These are phyloP conservation scores for Heliocybe sulcata DNA, from an alignment of 1,284 basidiomycete species.

Conservation along the genomic window DNA sequence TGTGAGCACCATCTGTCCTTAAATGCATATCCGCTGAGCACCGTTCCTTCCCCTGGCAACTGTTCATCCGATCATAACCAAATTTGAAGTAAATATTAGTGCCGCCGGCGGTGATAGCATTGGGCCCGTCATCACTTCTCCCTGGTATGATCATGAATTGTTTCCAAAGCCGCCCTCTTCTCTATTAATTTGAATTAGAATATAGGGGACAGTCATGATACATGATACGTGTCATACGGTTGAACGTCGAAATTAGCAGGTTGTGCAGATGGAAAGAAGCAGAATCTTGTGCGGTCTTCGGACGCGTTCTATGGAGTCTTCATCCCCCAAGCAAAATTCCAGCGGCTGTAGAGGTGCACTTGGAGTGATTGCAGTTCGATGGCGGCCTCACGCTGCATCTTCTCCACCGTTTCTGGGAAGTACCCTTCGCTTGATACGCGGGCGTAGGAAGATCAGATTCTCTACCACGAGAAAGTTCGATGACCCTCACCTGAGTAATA, in stretches of 20 bases:
- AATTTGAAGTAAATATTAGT: background rate
- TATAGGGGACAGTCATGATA: background rate
- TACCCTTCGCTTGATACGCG: slow-evolving; percentile 20
- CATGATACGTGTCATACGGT: background rate
- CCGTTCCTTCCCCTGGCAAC: too few relatives aligned
- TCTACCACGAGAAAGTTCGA: background rate
- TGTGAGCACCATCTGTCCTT: too few relatives aligned
- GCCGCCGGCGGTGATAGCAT: background rate
- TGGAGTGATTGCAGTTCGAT: slow-evolving; percentile 21
- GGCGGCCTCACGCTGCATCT: slow-evolving; percentile 21
- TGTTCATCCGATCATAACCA: too few relatives aligned
- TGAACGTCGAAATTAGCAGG: background rate
- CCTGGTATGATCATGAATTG: too few relatives aligned
- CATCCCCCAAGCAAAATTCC: slow-evolving; percentile 28
- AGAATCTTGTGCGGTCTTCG: background rate
- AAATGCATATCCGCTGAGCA: too few relatives aligned
- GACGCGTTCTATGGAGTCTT: slow-evolving; percentile 9
- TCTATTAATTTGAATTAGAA: too few relatives aligned
- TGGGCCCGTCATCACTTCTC: background rate
- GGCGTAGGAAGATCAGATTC: background rate
- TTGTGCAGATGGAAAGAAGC: background rate
- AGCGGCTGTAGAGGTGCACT: slow-evolving; percentile 22
- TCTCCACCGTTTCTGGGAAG: slow-evolving; percentile 22
- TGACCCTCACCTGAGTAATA: slow-evolving; percentile 20
- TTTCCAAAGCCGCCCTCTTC: too few relatives aligned